Evolutionary conservation across 768 basidiomycete species (phyloP).

Genomic region (Imleria badia): DNA sequence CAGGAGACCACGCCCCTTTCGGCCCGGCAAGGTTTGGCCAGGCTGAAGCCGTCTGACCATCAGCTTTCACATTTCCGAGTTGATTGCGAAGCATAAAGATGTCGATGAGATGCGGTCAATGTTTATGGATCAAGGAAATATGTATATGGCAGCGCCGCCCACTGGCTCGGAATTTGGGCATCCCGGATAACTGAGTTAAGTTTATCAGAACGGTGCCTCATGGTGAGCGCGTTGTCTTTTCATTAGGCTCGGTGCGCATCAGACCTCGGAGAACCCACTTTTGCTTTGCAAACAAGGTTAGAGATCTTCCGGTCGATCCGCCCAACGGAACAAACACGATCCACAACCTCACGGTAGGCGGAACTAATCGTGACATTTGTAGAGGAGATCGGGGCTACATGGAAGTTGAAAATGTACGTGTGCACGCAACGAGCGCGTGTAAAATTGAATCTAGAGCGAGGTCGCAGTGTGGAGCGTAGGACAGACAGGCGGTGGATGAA

Average conservation of each 20-base stretch:
- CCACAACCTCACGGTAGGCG: slow-evolving; percentile 9
- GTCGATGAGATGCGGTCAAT: slow-evolving; percentile 1
- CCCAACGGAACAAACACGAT: slow-evolving; percentile 1
- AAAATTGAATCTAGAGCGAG: slow-evolving; percentile 12
- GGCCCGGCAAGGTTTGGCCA: neutral
- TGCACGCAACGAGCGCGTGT: slow-evolving; percentile 17
- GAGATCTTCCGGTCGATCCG: slow-evolving; percentile 24
- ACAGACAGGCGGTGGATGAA: slow-evolving; percentile 7
- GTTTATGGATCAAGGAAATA: neutral
- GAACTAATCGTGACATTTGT: slow-evolving; percentile 18
- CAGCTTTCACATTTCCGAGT: slow-evolving; percentile 6
- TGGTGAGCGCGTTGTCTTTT: slow-evolving; percentile 27
- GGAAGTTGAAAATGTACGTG: slow-evolving; percentile 5
- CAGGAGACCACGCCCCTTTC: neutral
- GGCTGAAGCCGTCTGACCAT: neutral
- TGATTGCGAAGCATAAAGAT: neutral
- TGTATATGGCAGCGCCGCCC: neutral
- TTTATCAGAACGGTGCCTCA: slow-evolving; percentile 21
- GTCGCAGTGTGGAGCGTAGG: slow-evolving; percentile 6
- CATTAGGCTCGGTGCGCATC: slow-evolving; percentile 16
- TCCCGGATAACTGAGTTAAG: slow-evolving; percentile 16
- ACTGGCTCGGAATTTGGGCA: neutral
- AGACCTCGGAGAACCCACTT: slow-evolving; percentile 29
- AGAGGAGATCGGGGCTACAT: slow-evolving; percentile 14
- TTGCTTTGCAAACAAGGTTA: slow-evolving; percentile 6